Evolutionary conservation across 2,329 filamentous ascomycete genomes (phyloP).

Genomic region (Stemphylium vesicarium): DNA sequence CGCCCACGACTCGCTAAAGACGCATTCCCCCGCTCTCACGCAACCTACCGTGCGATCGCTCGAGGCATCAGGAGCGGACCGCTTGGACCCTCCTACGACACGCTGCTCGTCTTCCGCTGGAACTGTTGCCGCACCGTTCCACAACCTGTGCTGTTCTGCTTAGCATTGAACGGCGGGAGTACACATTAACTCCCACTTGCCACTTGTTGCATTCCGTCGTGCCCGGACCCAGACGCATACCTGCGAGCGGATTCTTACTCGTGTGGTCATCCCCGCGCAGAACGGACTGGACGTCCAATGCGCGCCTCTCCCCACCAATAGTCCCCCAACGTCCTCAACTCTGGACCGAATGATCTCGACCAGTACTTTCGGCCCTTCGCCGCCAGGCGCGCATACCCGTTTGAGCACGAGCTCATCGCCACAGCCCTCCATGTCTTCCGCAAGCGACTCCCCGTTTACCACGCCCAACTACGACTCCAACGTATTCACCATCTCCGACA

Average conservation of each 20-base stretch:
- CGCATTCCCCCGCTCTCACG: conserved; percentile 42
- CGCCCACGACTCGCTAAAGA: conserved; percentile 45
- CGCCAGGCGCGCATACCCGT: conserved; percentile 39
- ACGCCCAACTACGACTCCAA: conserved; percentile 45
- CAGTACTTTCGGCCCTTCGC: conserved; percentile 44
- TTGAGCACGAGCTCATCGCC: conserved; percentile 51
- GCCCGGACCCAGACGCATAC: conserved; percentile 4
- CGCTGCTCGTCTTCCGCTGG: conserved; percentile 16
- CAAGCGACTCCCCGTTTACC: conserved; percentile 48
- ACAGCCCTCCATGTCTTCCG: conserved; percentile 50
- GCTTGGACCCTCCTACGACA: conserved; percentile 31
- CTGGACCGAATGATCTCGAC: conserved; percentile 46
- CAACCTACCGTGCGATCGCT: conserved; percentile 41
- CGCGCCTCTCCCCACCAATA: conserved; percentile 25
- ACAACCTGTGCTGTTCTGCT: conserved; percentile 14
- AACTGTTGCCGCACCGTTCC: conserved; percentile 13
- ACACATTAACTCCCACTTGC: conserved; percentile 17
- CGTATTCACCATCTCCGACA: conserved; percentile 30
- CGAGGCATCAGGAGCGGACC: conserved; percentile 34
- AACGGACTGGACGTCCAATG: conserved; percentile 33
- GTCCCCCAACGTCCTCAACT: conserved; percentile 20
- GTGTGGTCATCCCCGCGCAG: conserved; percentile 9
- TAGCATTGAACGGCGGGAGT: conserved; percentile 12
- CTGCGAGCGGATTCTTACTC: conserved; percentile 6
- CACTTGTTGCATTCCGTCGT: conserved; percentile 14